These are phyloP conservation scores for Nakazawaea ambrosiae DNA, from an alignment of 805 yeast species.

Conservation along the genomic window DNA sequence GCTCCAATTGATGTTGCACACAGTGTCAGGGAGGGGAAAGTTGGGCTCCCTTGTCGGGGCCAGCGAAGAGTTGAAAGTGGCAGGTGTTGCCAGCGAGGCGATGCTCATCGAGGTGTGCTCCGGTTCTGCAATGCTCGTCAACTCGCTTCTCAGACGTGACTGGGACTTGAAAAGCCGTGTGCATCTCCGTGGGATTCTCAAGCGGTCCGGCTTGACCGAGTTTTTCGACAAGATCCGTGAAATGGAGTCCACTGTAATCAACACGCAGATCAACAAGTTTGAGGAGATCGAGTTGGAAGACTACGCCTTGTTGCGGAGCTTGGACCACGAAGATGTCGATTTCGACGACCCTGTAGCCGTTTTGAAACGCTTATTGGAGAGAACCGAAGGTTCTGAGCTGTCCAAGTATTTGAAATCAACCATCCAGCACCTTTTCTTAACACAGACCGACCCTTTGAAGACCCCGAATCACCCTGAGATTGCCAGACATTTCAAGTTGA, in stretches of 20 bases:
- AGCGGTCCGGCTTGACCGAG: constrained; percentile 32
- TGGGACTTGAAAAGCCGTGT: constrained; percentile 32
- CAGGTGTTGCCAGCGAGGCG: constrained; percentile 50
- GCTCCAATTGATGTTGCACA: constrained; percentile 23
- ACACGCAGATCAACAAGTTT: constrained; percentile 35
- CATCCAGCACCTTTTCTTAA: constrained; percentile 56
- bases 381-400: constrained; percentile 51
- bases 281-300: constrained; percentile 34
- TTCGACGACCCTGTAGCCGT: constrained; percentile 70
- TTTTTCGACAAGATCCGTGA: constrained; percentile 29
- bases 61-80: constrained; percentile 64
- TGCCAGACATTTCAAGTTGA: constrained; percentile 43
- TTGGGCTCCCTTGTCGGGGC: constrained; percentile 92
- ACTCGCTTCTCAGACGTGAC: constrained; percentile 37
- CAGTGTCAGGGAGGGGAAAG: constrained; percentile 65
- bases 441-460: constrained; percentile 39
- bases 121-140: constrained; percentile 42
- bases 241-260: constrained; percentile 33
- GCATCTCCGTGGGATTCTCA: constrained; percentile 38
- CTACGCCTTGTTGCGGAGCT: constrained; percentile 31
- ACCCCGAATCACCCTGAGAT: constrained; percentile 36
- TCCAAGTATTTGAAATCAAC: constrained; percentile 55
- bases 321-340: constrained; percentile 38
- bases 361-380: constrained; percentile 49
- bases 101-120: constrained; percentile 50